Evolutionary conservation across 345 rosid species (phyloP).

Genomic region (Capsella bursapastoris): DNA sequence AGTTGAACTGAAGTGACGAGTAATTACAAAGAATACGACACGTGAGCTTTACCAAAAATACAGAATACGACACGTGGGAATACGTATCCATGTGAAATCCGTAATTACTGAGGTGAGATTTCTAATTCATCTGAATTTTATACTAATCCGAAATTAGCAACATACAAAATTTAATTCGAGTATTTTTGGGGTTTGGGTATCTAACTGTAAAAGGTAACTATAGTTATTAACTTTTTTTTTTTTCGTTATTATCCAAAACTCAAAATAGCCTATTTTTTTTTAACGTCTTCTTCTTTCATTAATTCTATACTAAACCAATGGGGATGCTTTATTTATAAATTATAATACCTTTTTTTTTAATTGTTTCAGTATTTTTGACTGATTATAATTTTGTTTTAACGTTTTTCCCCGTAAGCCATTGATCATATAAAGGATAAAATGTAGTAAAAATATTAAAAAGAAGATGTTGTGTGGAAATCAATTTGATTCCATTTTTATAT

Average conservation of each 20-base stretch:
- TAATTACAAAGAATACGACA: not conserved
- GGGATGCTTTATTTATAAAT: no score
- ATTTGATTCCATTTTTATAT: no score
- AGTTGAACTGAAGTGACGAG: not conserved
- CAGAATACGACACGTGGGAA: constrained; percentile 33
- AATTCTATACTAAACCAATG: not conserved
- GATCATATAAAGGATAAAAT: not conserved
- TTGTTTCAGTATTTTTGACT: no score
- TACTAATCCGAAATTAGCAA: constrained; percentile 37
- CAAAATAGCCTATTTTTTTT: not conserved
- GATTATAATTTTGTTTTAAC: no score
- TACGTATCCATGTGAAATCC: constrained; percentile 44
- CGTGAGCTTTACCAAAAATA: not conserved
- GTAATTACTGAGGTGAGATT: constrained; percentile 43
- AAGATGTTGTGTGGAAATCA: no score
- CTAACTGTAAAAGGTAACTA: constrained; percentile 29
- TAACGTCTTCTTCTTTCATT: not conserved
- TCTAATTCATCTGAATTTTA: constrained; percentile 37
- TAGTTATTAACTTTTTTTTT: constrained; percentile 32
- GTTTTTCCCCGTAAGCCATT: not conserved
- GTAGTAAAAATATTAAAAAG: no score
- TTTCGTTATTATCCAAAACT: constrained; percentile 32
- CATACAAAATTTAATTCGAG: constrained; percentile 36
- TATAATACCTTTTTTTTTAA: not conserved
- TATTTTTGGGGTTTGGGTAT: constrained; percentile 19